Percentiles rank a stretch among this genome's conserved stretches.
Evolutionary conservation across 164 flowering plant genomes (phyloP).

Genomic region (Aristolochia fimbriata): DNA sequence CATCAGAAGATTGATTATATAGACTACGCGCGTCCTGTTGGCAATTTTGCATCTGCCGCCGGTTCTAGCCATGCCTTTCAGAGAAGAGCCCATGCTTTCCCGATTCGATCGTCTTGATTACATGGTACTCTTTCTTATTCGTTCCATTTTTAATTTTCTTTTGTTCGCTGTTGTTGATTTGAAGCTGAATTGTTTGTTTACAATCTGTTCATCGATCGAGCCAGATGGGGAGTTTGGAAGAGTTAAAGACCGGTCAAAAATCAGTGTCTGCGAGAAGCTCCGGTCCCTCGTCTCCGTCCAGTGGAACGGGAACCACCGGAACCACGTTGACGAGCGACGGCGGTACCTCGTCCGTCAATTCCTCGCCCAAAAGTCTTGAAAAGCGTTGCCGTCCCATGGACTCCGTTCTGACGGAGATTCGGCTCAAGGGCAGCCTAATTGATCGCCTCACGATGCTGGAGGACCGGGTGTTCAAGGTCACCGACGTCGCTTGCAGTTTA

Average conservation of each 20-base stretch:
- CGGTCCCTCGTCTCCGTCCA: slow-evolving; percentile 35
- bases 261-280: slow-evolving; percentile 40
- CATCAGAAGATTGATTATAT: no score
- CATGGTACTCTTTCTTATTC: slow-evolving; percentile 22
- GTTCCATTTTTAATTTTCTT: neutral
- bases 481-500: neutral
- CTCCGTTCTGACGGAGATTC: slow-evolving; percentile 43
- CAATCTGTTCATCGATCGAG: no score
- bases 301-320: slow-evolving; percentile 29
- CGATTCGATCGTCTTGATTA: slow-evolving; percentile 54
- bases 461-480: slow-evolving; percentile 51
- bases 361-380: slow-evolving; percentile 48
- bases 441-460: slow-evolving; percentile 50
- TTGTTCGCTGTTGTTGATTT: no score
- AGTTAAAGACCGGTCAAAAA: slow-evolving; percentile 26
- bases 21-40: no score
- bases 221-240: slow-evolving; percentile 73
- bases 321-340: slow-evolving; percentile 12
- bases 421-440: slow-evolving; percentile 51
- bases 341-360: slow-evolving; percentile 17
- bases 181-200: no score
- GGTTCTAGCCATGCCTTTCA: neutral
- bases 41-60: no score
- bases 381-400: slow-evolving; percentile 66
- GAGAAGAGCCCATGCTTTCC: slow-evolving; percentile 11